Evolutionary conservation across 2,329 filamentous ascomycete species (phyloP).

Genomic region (Fusarium torreyae): DNA sequence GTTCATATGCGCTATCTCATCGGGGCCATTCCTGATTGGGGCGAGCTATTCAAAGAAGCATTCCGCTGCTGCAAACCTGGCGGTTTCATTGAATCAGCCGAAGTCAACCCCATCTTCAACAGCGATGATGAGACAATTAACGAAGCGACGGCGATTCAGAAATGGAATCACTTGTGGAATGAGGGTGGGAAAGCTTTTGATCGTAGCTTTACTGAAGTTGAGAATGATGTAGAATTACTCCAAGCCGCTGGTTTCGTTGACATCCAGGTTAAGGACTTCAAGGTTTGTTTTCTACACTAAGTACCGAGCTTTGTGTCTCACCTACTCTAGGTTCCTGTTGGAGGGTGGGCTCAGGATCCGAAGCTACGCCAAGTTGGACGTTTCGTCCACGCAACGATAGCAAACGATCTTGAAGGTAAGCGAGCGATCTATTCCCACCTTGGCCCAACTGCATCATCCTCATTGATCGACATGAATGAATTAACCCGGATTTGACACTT

Average conservation of each 20-base stretch:
- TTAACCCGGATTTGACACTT: not conserved
- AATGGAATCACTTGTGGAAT: conserved; percentile 5
- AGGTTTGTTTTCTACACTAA: not conserved
- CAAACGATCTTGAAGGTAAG: conserved; percentile 20
- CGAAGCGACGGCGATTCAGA: not conserved
- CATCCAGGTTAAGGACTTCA: conserved; percentile 7
- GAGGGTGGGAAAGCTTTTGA: not conserved
- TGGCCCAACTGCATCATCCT: not conserved
- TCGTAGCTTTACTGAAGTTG: not conserved
- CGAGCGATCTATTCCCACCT: not conserved
- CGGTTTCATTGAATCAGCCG: conserved; percentile 1
- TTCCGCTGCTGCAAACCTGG: not conserved
- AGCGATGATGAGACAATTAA: conserved; percentile 1
- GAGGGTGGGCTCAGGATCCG: conserved; percentile 15
- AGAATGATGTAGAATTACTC: not conserved
- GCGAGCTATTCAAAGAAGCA: not conserved
- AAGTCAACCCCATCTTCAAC: not conserved
- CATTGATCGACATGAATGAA: too few relatives aligned
- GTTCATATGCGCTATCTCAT: conserved; percentile 26
- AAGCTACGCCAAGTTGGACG: conserved; percentile 9
- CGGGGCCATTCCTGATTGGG: conserved; percentile 12
- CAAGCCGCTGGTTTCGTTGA: conserved; percentile 6
- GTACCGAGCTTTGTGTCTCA: not conserved
- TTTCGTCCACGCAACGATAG: conserved; percentile 3
- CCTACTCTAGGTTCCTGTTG: conserved; percentile 10